phyloP scores from a whole-genome alignment of 306 rosid species.

The Glycine soja region DNA sequence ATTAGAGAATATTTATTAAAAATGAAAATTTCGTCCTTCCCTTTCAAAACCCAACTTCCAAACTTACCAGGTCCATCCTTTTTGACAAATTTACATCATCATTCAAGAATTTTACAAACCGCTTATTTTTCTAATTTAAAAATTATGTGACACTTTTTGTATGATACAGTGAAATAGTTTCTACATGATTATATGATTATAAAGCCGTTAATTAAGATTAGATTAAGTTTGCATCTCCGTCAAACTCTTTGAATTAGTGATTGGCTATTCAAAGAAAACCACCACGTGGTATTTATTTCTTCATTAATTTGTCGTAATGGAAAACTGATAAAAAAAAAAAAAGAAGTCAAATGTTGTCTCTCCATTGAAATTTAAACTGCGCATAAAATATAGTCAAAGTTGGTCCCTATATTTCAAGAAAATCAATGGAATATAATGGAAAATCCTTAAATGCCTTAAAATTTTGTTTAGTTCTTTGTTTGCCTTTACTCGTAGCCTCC shows the following conservation, averaged over 20 bases:
- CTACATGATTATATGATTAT: background rate
- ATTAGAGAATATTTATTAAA: too few relatives aligned
- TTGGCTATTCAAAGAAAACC: background rate
- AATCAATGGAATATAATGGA: background rate
- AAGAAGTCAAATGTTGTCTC: background rate
- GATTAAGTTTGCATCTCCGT: background rate
- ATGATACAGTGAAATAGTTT: background rate
- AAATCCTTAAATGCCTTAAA: conserved; percentile 1
- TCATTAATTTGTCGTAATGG: conserved; percentile 16
- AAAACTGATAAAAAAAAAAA: background rate
- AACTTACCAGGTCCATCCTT: too few relatives aligned
- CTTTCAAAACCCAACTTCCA: background rate
- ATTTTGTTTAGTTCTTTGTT: background rate
- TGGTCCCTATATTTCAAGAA: too few relatives aligned
- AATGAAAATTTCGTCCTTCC: background rate
- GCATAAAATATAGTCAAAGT: background rate
- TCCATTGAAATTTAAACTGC: background rate
- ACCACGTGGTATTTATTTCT: background rate
- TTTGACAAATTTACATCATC: background rate
- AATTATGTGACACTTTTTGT: background rate
- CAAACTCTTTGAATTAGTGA: conserved; percentile 19
- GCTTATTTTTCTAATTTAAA: background rate
- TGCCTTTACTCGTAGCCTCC: too few relatives aligned
- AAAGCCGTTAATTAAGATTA: background rate
- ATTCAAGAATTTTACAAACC: background rate